These are phyloP conservation scores for Hymenoscyphus occultus DNA, from an alignment of 2,329 filamentous ascomycete genomes.

Conservation along the genomic window DNA sequence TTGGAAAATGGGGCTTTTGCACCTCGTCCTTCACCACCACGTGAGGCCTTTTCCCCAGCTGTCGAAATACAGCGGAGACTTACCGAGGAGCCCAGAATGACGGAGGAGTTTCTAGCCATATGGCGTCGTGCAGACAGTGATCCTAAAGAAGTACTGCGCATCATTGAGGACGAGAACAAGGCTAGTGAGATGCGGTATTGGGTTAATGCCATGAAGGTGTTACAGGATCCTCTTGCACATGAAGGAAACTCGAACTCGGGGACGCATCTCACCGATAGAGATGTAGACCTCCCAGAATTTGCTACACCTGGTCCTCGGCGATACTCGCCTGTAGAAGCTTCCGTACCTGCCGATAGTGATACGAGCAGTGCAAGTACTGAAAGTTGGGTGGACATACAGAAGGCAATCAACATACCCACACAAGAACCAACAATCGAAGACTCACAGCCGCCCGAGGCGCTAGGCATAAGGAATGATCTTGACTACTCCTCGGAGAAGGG, in stretches of 20 bases:
- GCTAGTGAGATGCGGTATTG: conserved; percentile 58
- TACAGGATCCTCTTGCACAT: conserved; percentile 15
- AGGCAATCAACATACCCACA: conserved; percentile 2
- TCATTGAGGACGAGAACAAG: conserved; percentile 59
- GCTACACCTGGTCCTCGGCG: not conserved
- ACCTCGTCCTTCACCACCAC: conserved; percentile 22
- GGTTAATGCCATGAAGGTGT: conserved; percentile 50
- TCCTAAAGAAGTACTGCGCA: conserved; percentile 54
- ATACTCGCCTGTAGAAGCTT: conserved; percentile 3
- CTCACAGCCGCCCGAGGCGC: not conserved
- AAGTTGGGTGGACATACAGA: conserved; percentile 28
- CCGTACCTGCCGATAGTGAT: conserved; percentile 17
- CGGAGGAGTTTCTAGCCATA: conserved; percentile 49
- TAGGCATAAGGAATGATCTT: not conserved
- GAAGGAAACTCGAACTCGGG: conserved; percentile 27
- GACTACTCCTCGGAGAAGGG: conserved; percentile 18
- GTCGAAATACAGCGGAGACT: conserved; percentile 32
- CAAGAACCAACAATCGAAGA: not conserved
- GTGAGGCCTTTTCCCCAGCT: conserved; percentile 29
- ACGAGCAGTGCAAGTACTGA: conserved; percentile 27
- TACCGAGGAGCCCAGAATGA: conserved; percentile 31
- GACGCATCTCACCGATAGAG: conserved; percentile 13
- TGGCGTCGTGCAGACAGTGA: conserved; percentile 60
- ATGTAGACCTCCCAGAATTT: conserved; percentile 8
- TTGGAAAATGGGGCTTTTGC: conserved; percentile 14